Percentiles rank a stretch among this genome's conserved stretches.
Evolutionary conservation across 2,329 filamentous ascomycete genomes (phyloP).

Genomic region (Colletotrichum kahawae): DNA sequence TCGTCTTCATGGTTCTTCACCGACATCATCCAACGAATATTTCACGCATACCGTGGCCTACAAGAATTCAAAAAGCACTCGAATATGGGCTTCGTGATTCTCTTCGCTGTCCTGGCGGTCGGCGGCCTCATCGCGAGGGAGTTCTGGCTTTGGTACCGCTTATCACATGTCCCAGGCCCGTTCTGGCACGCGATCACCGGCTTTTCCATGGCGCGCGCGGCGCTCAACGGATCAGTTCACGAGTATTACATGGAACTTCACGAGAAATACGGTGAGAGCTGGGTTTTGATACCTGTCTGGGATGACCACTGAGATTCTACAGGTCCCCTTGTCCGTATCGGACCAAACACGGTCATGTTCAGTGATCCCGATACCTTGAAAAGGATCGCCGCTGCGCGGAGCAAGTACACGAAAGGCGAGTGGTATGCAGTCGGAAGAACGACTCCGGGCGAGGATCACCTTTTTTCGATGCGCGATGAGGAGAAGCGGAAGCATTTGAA

Average conservation of each 20-base stretch:
- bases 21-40: neutral
- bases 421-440: constrained; percentile 31
- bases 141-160: constrained; percentile 29
- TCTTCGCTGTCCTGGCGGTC: neutral
- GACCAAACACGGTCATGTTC: constrained; percentile 23
- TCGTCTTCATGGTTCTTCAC: neutral
- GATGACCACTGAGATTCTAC: constrained; percentile 24
- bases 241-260: constrained; percentile 16
- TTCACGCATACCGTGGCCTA: neutral
- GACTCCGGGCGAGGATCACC: constrained; percentile 34
- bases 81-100: neutral
- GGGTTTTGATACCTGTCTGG: constrained; percentile 4
- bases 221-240: constrained; percentile 2
- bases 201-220: constrained; percentile 29
- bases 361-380: constrained; percentile 20
- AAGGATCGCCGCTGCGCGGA: constrained; percentile 13
- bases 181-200: constrained; percentile 35
- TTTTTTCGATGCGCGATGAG: constrained; percentile 35
- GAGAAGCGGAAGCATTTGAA: constrained; percentile 45
- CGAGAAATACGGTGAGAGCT: constrained; percentile 1
- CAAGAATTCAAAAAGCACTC: neutral
- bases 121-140: neutral
- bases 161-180: constrained; percentile 37
- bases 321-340: constrained; percentile 25
- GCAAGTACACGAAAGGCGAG: constrained; percentile 18